Percentiles rank a stretch among this genome's conserved stretches.
Evolutionary conservation across 768 basidiomycete genomes (phyloP).

Genomic region (Phylloporus sp.): DNA sequence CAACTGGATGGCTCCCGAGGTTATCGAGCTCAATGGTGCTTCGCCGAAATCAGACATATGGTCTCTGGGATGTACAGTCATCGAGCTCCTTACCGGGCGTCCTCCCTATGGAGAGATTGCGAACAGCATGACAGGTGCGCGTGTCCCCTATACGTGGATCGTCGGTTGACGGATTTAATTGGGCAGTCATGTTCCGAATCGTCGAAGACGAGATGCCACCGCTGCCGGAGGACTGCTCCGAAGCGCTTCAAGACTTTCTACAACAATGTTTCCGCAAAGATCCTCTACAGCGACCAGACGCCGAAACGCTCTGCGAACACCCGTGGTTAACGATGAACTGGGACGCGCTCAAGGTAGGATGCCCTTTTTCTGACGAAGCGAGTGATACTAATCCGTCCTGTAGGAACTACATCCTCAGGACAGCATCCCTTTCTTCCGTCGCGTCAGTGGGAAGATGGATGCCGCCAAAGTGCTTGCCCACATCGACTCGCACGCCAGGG

Average conservation of each 20-base stretch:
- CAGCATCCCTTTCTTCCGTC: conserved; percentile 90
- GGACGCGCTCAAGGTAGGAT: conserved; percentile 67
- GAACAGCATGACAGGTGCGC: conserved; percentile 84
- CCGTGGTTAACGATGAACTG: conserved; percentile 83
- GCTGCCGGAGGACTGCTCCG: conserved; percentile 73
- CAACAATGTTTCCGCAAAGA: conserved; percentile 88
- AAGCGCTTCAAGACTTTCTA: conserved; percentile 75
- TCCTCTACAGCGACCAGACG: conserved; percentile 74
- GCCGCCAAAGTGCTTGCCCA: conserved; percentile 48
- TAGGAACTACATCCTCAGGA: conserved; percentile 87
- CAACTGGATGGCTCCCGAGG: conserved; percentile 99
- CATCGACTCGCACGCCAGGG: conserved; percentile 29
- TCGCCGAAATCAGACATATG: conserved; percentile 93
- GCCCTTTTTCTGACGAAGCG: background rate
- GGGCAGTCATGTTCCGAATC: conserved; percentile 90
- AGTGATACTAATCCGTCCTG: background rate
- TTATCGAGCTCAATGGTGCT: conserved; percentile 92
- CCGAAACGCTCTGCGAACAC: conserved; percentile 83
- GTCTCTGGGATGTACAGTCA: conserved; percentile 92
- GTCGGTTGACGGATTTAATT: conserved; percentile 1
- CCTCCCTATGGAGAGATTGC: conserved; percentile 89
- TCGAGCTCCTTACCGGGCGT: conserved; percentile 87
- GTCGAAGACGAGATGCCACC: conserved; percentile 92
- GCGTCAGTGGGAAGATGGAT: conserved; percentile 80
- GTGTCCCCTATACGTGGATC: conserved; percentile 1